Base-by-base conservation (phyloP, 495 filamentous ascomycete genomes). In the Bathelium albidoporum region DNA sequence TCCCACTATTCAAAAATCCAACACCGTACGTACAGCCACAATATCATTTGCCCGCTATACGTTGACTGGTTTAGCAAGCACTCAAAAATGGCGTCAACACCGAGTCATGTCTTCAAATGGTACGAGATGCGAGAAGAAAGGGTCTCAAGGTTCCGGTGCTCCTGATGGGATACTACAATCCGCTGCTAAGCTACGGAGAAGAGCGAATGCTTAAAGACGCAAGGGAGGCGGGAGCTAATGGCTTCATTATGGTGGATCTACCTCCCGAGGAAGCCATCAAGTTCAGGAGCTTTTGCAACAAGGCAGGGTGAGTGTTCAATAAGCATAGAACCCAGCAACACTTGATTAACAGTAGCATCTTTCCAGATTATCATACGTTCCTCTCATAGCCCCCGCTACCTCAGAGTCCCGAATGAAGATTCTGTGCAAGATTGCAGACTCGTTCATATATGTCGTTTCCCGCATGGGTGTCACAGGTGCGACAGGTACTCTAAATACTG, bases 81-180 rank as follows among this genome's bases (percentile, higher is more conserved):
- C 85, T 99, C 22, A 77, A 85, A 60, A 91, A 97, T 78, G 92
- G 93, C 61, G 88, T 96, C 61, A 95, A 87, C 5, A 86, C 95
- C 65, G 78, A 82, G 59, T 83, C 81, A 24, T 87, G 87, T 11
- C 80, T 99, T 32, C 79, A 89, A 66, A 90, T 93, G 74, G 86
- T 96, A 31, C 83, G 87, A 68, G 78, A 87, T 52, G 88, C 93
- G 26, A 82, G 94, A 63, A 77, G 80, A 62, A 81, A 80, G 52
- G 95, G 95, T 29, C 76, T 97, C 59, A 84, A 78, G 65, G 86
- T 86, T 1, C 94, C 94, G 5, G 79, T 99, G 43, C 77, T 99
- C 62, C 81, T 99, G 66, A 99, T 99, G 94, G 94, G 94, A 62
- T 99, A 99, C 82, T 99, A 96, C 75, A 99, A 99, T 76, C 94